phyloP scores from a whole-genome alignment of 2,329 filamentous ascomycete species.

The Harringtonia lauricola region DNA sequence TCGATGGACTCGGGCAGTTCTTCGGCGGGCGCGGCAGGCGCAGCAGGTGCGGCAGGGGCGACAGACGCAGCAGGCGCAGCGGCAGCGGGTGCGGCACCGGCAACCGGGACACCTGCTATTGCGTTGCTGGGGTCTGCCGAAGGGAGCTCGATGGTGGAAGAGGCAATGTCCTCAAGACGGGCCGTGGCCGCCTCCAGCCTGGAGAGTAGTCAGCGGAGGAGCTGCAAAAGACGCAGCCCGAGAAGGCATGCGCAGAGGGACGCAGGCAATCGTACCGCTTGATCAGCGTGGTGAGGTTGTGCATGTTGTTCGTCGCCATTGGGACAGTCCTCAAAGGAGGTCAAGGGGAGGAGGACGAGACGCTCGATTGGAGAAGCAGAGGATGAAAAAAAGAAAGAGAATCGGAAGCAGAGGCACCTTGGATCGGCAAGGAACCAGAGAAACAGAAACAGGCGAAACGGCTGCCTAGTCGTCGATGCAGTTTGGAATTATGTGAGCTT shows the following conservation, averaged over 20 bases:
- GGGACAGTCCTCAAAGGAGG: neutral
- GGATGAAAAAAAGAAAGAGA: neutral
- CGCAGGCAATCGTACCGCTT: constrained; percentile 61
- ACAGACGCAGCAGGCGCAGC: constrained; percentile 27
- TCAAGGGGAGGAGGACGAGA: neutral
- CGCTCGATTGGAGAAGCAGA: neutral
- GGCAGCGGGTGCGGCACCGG: constrained; percentile 19
- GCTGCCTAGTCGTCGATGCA: too few relatives aligned
- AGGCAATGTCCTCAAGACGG: constrained; percentile 89
- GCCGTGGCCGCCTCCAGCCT: constrained; percentile 97
- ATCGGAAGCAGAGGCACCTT: neutral
- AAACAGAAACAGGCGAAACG: neutral
- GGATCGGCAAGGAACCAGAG: neutral
- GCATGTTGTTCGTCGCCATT: constrained; percentile 78
- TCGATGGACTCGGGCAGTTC: constrained; percentile 66
- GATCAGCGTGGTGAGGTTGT: constrained; percentile 93
- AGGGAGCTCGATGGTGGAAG: constrained; percentile 53
- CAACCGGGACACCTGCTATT: constrained; percentile 24
- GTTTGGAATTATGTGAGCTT: too few relatives aligned
- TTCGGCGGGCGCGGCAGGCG: constrained; percentile 34
- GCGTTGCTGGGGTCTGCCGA: constrained; percentile 36
- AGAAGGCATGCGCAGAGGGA: too few relatives aligned
- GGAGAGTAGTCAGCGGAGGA: constrained; percentile 34
- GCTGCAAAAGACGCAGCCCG: neutral
- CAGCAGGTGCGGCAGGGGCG: constrained; percentile 25